Evolutionary conservation across 495 filamentous ascomycete species (phyloP).

Genomic region (Daldinia bambusicola): DNA sequence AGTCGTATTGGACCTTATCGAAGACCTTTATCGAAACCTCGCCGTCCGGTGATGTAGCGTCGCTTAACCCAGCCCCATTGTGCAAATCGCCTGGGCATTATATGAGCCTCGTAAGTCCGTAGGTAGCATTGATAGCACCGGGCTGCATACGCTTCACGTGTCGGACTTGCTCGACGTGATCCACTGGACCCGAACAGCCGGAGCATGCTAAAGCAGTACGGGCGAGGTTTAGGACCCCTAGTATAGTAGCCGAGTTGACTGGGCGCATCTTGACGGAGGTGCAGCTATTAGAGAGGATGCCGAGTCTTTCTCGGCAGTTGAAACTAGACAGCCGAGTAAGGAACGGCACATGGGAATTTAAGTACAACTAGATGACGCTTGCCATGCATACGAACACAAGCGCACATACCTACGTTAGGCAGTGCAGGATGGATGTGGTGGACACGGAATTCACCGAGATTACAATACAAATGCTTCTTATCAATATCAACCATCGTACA

Average conservation of each 20-base stretch:
- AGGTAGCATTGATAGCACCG: constrained; percentile 55
- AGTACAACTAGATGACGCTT: not conserved
- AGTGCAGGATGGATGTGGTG: not conserved
- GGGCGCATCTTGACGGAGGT: constrained; percentile 19
- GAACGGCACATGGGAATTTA: not conserved
- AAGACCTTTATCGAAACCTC: constrained; percentile 76
- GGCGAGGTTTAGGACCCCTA: constrained; percentile 21
- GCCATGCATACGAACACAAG: not conserved
- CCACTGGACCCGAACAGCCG: constrained; percentile 48
- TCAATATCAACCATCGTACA: not conserved
- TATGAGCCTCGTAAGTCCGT: constrained; percentile 43
- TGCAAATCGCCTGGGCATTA: constrained; percentile 64
- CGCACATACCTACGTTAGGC: not conserved
- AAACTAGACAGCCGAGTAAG: constrained; percentile 9
- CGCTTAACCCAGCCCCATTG: constrained; percentile 78
- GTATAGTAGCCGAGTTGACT: constrained; percentile 6
- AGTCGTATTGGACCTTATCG: constrained; percentile 65
- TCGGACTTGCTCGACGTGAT: constrained; percentile 51
- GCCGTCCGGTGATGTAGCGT: constrained; percentile 80
- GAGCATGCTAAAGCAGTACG: constrained; percentile 43
- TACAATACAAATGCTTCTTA: constrained; percentile 2
- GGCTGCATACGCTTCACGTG: constrained; percentile 61
- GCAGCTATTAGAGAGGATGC: not conserved
- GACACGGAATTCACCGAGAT: constrained; percentile 2
- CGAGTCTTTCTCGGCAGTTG: not conserved